Base-by-base conservation (phyloP, 768 basidiomycete genomes). In the Trametes cinnabarina region DNA sequence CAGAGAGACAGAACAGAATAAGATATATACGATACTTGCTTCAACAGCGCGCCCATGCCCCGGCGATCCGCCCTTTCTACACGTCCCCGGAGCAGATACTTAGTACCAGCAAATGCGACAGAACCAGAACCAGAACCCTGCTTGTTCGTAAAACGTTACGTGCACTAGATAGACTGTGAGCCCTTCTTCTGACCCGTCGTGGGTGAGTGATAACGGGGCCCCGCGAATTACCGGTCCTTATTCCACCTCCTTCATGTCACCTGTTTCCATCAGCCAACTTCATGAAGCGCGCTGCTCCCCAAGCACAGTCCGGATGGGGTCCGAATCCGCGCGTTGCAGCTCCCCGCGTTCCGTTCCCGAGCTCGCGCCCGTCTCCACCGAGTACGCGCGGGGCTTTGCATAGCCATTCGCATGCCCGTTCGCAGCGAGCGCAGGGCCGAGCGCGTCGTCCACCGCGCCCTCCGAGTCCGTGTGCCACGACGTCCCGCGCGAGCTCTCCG, bases 401-500 rank as follows among this genome's bases (percentile, higher is more conserved):
- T 43, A 35, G 15, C 51, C 52, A 40, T 41, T 55, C 51, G 32
- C 40, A 30, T 44, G 42, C 26, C 34, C 46, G 11, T 53, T 42
- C 46, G 15, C 40, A 14, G 28, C 47, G 12, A 40, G 52, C 17
- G 42, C 34, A 15, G 34, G 34, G n/a, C 51, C 44, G 7, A 47
- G 22, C 51, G 48, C 48, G 23, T 28, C 42, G 42, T 35, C 49
- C 12, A 50, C 44, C 47, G 44, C 53, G 44, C 37, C 52, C 43
- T 55, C 51, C 46, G 49, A 43, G 20, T 61, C 62, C 46, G 66
- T 57, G 35, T 61, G 64, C 64, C 66, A 69, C 55, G 64, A 64
- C 60, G 68, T 69, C 51, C 66, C 65, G 39, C 41, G 56, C 61
- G 67, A 68, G 57, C 64, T 66, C 53, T 41, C 23, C 39, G 60